A percentile compares a stretch with the other conserved stretches of the same genome.
Conservation (phyloP, 805 yeast species). For the Saccharomycopsis microspora region DNA sequence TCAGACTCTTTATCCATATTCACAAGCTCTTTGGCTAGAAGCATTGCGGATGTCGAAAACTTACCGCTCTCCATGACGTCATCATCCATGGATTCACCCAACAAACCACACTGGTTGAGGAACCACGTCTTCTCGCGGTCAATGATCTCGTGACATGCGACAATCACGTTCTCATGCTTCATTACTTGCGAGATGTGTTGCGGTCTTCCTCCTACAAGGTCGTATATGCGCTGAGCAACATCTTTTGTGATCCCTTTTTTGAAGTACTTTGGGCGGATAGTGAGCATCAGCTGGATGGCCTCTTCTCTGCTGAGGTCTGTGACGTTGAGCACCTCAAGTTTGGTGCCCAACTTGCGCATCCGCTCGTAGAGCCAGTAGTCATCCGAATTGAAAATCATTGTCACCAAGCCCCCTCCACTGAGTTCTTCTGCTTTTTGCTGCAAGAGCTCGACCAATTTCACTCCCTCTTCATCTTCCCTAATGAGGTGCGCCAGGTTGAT, state of each 20-base stretch:
- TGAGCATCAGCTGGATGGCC: slow-evolving; percentile 41
- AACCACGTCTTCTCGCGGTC: slow-evolving; percentile 83
- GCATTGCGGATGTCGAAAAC: slow-evolving; percentile 64
- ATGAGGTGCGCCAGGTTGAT: slow-evolving; percentile 70
- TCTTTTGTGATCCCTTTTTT: slow-evolving; percentile 29
- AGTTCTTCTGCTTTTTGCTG: slow-evolving; percentile 78
- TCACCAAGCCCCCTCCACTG: slow-evolving; percentile 61
- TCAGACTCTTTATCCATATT: slow-evolving; percentile 41
- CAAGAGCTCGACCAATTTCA: slow-evolving; percentile 54
- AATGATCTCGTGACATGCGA: slow-evolving; percentile 58
- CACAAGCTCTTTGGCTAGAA: slow-evolving; percentile 57
- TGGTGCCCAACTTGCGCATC: slow-evolving; percentile 56
- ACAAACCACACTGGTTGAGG: slow-evolving; percentile 66
- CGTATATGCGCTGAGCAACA: slow-evolving; percentile 43
- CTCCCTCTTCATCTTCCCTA: slow-evolving; percentile 65
- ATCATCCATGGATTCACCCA: slow-evolving; percentile 76
- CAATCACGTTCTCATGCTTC: slow-evolving; percentile 40
- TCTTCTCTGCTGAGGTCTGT: slow-evolving; percentile 47
- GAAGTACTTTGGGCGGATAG: slow-evolving; percentile 34
- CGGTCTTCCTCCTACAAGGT: slow-evolving; percentile 73
- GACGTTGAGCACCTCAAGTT: slow-evolving; percentile 62
- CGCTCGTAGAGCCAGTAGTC: slow-evolving; percentile 85
- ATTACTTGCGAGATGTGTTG: slow-evolving; percentile 71
- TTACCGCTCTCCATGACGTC: slow-evolving; percentile 82
- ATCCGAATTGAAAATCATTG: slow-evolving; percentile 59